These are phyloP conservation scores for Micractinium sp. DNA, from an alignment of 139 green algal species.

Conservation along the genomic window DNA sequence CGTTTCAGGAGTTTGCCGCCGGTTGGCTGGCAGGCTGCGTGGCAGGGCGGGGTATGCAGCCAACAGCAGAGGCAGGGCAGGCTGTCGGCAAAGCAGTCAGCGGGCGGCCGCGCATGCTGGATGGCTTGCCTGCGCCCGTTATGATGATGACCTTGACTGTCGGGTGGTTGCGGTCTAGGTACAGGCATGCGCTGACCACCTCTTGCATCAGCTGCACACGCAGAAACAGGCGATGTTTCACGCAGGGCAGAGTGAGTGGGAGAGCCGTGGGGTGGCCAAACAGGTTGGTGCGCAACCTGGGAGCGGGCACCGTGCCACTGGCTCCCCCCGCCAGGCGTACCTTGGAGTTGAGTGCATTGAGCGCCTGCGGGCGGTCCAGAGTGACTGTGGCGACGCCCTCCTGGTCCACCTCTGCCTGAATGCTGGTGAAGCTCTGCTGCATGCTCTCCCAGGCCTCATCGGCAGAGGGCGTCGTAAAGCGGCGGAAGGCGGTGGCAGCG, in stretches of 20 bases:
- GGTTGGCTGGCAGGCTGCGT: too few relatives aligned
- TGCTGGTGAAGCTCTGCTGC: constrained; percentile 8
- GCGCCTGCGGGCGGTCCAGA: constrained; percentile 17
- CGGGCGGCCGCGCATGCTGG: not conserved
- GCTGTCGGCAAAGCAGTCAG: not conserved
- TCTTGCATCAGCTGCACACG: constrained; percentile 20
- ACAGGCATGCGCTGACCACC: constrained; percentile 17
- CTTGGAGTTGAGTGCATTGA: constrained; percentile 34
- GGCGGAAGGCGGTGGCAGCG: not conserved
- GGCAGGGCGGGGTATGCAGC: too few relatives aligned
- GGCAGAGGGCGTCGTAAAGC: not conserved
- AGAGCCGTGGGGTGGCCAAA: not conserved
- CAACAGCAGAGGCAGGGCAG: too few relatives aligned
- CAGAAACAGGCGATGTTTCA: not conserved
- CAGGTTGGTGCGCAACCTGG: too few relatives aligned
- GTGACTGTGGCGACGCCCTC: constrained; percentile 4
- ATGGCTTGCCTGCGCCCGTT: constrained; percentile 56
- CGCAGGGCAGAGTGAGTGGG: not conserved
- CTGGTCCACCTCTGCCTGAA: not conserved
- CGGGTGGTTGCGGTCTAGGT: constrained; percentile 29
- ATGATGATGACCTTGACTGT: constrained; percentile 60
- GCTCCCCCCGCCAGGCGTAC: not conserved
- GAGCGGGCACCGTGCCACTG: too few relatives aligned
- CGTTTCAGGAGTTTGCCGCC: too few relatives aligned
- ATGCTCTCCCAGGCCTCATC: constrained; percentile 13